Base-by-base conservation (phyloP, 768 basidiomycete genomes). In the Leccinum aurantiacum region DNA sequence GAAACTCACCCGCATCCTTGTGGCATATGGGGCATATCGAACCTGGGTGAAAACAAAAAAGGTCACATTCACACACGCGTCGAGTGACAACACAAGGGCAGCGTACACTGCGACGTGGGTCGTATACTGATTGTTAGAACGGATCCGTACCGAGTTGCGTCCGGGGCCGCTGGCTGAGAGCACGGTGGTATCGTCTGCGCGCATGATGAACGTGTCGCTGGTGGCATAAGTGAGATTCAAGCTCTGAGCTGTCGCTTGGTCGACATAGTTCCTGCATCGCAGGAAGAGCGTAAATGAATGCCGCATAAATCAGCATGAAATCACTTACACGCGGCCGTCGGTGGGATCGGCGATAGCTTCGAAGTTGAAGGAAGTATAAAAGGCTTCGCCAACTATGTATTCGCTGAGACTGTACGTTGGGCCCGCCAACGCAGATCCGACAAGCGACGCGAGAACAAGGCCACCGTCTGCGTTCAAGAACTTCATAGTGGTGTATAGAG, bases 261-360 rank as follows among this genome's bases (percentile, higher is more conserved):
- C 50, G 6, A 77, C 73, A 51, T 77, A 77, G 63, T 75, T 77
- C 33, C 74, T 76, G 44, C 44, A 46, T 22, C 44, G 25, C 7
- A 53, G 13, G 10, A 14, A 65, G 41, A 4, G 27, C 2, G 54
- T 60, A 46, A 49, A 52, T 31, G 33, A 31, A 38, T 22, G 6
- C 7, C n/a, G 51, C 33, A 1, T 4, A 47, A 14, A 56, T 35
- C 27, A 60, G 53, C 10, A 55, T 27, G 27, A 22, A 10, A 47
- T 15, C 13, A 67, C 73, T 22, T 63, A 75, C 73, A 77, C 76
- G 15, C 75, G 63, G n/a, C 77, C 78, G 15, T 65, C 2, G 19
- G 78, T 78, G 6, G 78, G 77, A 58, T 78, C 77, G 1, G 70
- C 27, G 49, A 75, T 71, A 22, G 69, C 69, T 35, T 77, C 67